Conservation (phyloP, 331 rosid species). For the Phaseolus coccineus region DNA sequence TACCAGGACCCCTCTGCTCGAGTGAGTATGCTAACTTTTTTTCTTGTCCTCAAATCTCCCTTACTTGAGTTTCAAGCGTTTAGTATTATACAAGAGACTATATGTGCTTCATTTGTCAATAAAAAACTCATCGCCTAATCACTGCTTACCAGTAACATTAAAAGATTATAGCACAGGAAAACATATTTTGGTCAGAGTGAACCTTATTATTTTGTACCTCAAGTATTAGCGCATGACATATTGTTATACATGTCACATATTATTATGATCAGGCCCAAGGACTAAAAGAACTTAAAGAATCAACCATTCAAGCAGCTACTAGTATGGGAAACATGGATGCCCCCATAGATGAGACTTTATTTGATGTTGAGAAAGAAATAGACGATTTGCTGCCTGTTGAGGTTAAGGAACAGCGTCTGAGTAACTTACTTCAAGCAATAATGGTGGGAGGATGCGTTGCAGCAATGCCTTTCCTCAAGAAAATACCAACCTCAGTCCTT, state of each 20-base stretch:
- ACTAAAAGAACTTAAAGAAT: slow-evolving; percentile 83
- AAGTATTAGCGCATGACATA: background rate
- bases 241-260: slow-evolving; percentile 6
- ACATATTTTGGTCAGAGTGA: background rate
- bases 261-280: slow-evolving; percentile 60
- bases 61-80: background rate
- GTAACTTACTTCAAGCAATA: slow-evolving; percentile 85
- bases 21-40: slow-evolving; percentile 49
- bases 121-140: background rate
- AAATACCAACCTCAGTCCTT: slow-evolving; percentile 93
- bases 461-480: slow-evolving; percentile 96
- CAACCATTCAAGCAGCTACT: slow-evolving; percentile 88
- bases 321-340: slow-evolving; percentile 86
- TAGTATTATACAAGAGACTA: background rate
- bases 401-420: slow-evolving; percentile 94
- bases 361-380: slow-evolving; percentile 92
- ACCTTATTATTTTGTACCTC: background rate
- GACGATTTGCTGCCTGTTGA: slow-evolving; percentile 94
- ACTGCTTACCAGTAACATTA: background rate
- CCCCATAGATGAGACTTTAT: slow-evolving; percentile 83
- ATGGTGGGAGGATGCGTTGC: slow-evolving; percentile 98
- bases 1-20: slow-evolving; percentile 76
- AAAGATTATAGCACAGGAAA: background rate
- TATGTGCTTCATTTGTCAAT: background rate
- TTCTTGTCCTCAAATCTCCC: background rate